Evolutionary conservation across 2,329 filamentous ascomycete species (phyloP), one percentile per base, ranked within the genome.

Genomic region (Chaetomiaceae sp.): DNA sequence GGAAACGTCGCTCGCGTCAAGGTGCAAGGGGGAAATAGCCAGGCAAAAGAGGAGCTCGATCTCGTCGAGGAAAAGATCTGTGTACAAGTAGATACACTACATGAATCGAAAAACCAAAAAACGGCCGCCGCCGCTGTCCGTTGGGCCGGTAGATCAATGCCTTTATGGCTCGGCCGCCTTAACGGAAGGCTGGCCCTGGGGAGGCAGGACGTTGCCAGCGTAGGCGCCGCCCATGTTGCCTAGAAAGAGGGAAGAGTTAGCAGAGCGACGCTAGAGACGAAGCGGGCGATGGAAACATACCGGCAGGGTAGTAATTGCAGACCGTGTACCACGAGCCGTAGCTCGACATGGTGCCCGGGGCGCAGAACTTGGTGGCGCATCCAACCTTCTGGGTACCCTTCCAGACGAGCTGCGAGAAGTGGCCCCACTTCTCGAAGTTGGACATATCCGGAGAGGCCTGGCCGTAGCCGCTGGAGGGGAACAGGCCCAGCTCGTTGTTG

Each of bases 281-380:
- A 12, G n/a, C 9, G 40, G 51, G 50, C 13, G 5, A 17, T n/a
- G 4, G 7, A n/a, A 42, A 69, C 81, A 69, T 81, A 87, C 88
- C 89, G 56, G 82, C 72, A 55, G 82, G 77, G 59, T 72, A 73
- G 74, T 96, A 96, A 79, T 96, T 92, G 84, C 89, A 96, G 63
- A 95, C 89, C 25, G 87, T 91, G 75, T 82, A 89, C 71, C 79
- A 83, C n/a, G 82, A 70, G 33, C 75, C 76, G 73, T 82, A 68
- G 58, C 64, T 56, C 55, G 67, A 68, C 56, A 80, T 69, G 30
- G 72, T 77, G 51, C 77, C 76, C 31, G 70, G 62, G 12, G 67
- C 61, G 70, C 85, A 87, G 65, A 73, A 69, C 45, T 73, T 65
- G 31, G 73, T 79, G 45, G 73, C 74, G 65, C 87, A 91, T 58